Evolutionary conservation across 2,329 filamentous ascomycete species (phyloP).

Genomic region (Drechmeria coniospora): DNA sequence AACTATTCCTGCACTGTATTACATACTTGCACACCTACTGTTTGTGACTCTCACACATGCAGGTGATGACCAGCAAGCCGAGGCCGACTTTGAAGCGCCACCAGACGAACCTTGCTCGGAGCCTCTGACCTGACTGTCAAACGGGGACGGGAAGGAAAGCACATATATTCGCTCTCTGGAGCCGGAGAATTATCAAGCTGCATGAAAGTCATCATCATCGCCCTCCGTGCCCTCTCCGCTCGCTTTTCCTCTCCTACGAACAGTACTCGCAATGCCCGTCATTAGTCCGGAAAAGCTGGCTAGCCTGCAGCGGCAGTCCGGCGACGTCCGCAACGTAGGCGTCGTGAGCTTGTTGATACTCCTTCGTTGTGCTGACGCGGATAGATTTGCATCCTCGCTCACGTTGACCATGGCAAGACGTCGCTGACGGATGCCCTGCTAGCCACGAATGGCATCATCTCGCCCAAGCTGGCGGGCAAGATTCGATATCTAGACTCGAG

Average conservation of each 20-base stretch:
- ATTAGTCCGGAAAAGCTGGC: constrained; percentile 84
- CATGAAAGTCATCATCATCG: too few species aligned
- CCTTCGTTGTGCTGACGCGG: neutral
- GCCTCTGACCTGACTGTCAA: too few species aligned
- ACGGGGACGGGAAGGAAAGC: too few species aligned
- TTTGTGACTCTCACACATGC: too few species aligned
- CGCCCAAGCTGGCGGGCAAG: constrained; percentile 91
- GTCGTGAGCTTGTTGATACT: neutral
- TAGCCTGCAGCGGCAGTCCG: constrained; percentile 70
- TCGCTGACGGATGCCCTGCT: constrained; percentile 91
- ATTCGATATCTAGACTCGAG: constrained; percentile 94
- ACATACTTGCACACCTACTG: too few species aligned
- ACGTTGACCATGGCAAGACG: constrained; percentile 97
- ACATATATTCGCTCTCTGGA: too few species aligned
- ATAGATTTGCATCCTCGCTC: constrained; percentile 86
- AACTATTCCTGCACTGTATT: too few species aligned
- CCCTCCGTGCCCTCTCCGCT: neutral
- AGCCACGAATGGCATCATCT: constrained; percentile 98
- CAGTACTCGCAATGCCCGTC: constrained; percentile 54
- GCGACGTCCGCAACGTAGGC: constrained; percentile 82
- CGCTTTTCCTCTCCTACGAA: neutral
- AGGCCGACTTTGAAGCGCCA: constrained; percentile 3
- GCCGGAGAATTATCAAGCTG: too few species aligned
- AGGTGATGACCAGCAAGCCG: constrained; percentile 5
- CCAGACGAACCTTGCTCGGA: neutral